Conservation (phyloP, 2,329 filamentous ascomycete species). For the Teratosphaeria gauchensis region DNA sequence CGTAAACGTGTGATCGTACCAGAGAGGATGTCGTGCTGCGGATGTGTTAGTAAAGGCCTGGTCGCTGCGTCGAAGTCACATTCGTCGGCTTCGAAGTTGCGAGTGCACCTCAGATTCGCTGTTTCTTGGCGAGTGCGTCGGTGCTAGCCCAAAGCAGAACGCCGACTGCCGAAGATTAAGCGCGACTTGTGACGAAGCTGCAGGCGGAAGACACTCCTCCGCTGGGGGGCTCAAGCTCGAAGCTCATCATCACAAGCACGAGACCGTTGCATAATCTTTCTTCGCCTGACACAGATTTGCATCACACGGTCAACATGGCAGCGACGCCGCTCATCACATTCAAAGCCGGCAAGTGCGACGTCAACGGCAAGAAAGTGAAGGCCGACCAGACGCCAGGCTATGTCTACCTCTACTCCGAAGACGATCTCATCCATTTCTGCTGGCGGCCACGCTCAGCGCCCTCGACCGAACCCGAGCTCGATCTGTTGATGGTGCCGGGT, state of each 20-base stretch:
- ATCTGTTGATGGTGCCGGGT: slow-evolving; percentile 85
- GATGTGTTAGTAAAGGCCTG: neutral
- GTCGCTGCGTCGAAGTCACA: neutral
- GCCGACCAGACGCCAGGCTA: slow-evolving; percentile 68
- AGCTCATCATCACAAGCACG: too few relatives aligned
- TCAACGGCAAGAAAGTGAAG: slow-evolving; percentile 54
- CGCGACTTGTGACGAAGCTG: neutral
- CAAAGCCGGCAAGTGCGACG: slow-evolving; percentile 83
- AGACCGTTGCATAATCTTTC: too few relatives aligned
- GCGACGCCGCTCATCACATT: slow-evolving; percentile 83
- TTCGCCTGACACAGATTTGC: neutral
- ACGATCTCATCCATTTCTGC: slow-evolving; percentile 94
- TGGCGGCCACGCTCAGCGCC: slow-evolving; percentile 74
- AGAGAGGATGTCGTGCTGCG: neutral
- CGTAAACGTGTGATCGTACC: neutral
- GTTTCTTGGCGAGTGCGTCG: neutral
- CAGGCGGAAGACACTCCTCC: neutral
- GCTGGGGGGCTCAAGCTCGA: too few relatives aligned
- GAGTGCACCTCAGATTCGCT: neutral
- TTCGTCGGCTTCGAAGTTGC: neutral
- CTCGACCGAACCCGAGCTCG: slow-evolving; percentile 65
- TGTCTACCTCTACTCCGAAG: slow-evolving; percentile 85
- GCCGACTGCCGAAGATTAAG: neutral
- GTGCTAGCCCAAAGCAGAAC: neutral
- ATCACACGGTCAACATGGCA: slow-evolving; percentile 53